Evolutionary conservation across 768 basidiomycete genomes (phyloP), one percentile per base, ranked within the genome.

Genomic region (Hypsizygus marmoreus): DNA sequence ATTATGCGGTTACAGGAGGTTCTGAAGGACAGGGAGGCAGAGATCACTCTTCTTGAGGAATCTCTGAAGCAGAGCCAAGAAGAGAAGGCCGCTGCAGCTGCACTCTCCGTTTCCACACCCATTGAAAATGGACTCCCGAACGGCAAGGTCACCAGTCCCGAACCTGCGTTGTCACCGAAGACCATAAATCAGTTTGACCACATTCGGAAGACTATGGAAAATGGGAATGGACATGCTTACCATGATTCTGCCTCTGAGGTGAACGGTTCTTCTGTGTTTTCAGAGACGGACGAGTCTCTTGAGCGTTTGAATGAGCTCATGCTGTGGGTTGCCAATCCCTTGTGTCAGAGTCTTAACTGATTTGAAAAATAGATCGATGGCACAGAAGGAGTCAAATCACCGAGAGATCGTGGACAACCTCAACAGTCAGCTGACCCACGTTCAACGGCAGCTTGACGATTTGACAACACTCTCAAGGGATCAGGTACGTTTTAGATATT

Each of bases 291-390:
- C 45, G 89, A 88, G 58, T 83, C 86, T 7, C 69, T 92, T 41
- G 85, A 84, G 49, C 76, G 88, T 43, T 71, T 97, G 28, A 94
- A 95, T 56, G 91, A 95, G 57, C 79, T 97, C 12, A 95, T 97
- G 92, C 72, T 87, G 90, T 95, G 59, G 57, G 90, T 70, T 10
- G 53, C n/a, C n/a, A n/a, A n/a, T n/a, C n/a, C n/a, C n/a, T n/a
- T n/a, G n/a, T n/a, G n/a, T n/a, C n/a, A n/a, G n/a, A n/a, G n/a
- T n/a, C n/a, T n/a, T n/a, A n/a, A n/a, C n/a, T n/a, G n/a, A n/a
- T n/a, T n/a, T n/a, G n/a, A n/a, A n/a, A n/a, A n/a, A 10, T 47
- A 97, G 93, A 52, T 91, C 95, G 2, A 97, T 98, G 95, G 95
- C 95, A 2, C 87, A 91, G 70, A 98, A 98, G 64, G 97, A 99